These are phyloP conservation scores for Leccinum uliginosum DNA, from an alignment of 768 basidiomycete species.

Conservation along the genomic window DNA sequence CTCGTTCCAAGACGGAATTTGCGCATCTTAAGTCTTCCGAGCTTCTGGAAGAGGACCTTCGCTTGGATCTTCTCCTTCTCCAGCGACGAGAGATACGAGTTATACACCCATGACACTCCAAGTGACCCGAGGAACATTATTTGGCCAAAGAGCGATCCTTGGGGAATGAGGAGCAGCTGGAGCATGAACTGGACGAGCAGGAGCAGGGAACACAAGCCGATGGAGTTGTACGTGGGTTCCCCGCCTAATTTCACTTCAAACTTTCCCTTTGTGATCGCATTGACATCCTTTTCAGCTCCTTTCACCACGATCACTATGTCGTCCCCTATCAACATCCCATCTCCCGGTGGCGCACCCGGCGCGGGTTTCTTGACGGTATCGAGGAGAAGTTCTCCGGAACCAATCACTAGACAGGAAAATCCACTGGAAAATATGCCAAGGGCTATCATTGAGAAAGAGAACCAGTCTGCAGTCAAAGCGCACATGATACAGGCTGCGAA, in stretches of 20 bases:
- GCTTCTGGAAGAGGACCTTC: conserved; percentile 13
- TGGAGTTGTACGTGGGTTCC: conserved; percentile 8
- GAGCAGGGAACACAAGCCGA: conserved; percentile 30
- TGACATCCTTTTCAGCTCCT: conserved; percentile 30
- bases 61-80: conserved; percentile 32
- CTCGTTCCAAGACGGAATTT: conserved; percentile 23
- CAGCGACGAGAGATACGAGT: conserved; percentile 34
- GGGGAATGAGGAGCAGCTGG: conserved; percentile 34
- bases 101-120: conserved; percentile 33
- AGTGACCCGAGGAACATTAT: conserved; percentile 31
- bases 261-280: conserved; percentile 29
- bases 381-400: conserved; percentile 25
- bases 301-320: conserved; percentile 27
- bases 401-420: conserved; percentile 25
- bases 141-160: conserved; percentile 33
- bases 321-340: conserved; percentile 28
- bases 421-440: conserved; percentile 33
- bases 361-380: conserved; percentile 18
- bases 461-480: conserved; percentile 29
- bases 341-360: conserved; percentile 24
- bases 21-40: conserved; percentile 10
- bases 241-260: conserved; percentile 22
- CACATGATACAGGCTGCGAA: conserved; percentile 21
- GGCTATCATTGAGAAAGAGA: conserved; percentile 28
- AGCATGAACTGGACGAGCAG: conserved; percentile 31